phyloP scores from a whole-genome alignment of 306 rosid species.

The Cucumis sativus region DNA sequence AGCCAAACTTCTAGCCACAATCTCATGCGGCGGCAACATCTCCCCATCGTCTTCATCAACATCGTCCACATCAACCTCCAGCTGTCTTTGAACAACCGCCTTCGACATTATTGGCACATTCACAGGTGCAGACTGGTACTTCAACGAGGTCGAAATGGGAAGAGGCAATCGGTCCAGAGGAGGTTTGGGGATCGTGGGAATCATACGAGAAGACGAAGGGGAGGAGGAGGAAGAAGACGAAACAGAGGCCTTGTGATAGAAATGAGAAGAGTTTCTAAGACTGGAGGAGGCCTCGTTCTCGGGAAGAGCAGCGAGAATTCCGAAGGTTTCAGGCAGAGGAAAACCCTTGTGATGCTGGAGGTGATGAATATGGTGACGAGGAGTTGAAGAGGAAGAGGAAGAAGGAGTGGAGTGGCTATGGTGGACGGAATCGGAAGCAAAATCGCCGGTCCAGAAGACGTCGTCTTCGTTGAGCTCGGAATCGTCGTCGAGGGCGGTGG shows the following conservation, averaged over 20 bases:
- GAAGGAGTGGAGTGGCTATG: slow-evolving; percentile 16
- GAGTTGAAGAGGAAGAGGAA: slow-evolving; percentile 23
- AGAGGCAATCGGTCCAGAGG: slow-evolving; percentile 26
- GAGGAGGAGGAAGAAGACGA: slow-evolving; percentile 37
- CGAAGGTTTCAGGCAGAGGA: slow-evolving; percentile 36
- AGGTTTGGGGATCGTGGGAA: slow-evolving; percentile 46
- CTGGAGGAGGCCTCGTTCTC: slow-evolving; percentile 33
- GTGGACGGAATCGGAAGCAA: slow-evolving; percentile 24
- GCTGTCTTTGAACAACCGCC: slow-evolving; percentile 24
- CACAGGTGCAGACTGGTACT: slow-evolving; percentile 67
- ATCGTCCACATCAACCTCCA: slow-evolving; percentile 21
- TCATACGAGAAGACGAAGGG: slow-evolving; percentile 38
- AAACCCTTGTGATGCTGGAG: slow-evolving; percentile 22
- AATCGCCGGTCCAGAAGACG: slow-evolving; percentile 40
- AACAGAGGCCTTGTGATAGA: slow-evolving; percentile 38
- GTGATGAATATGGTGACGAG: slow-evolving; percentile 15
- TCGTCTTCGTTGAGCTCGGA: slow-evolving; percentile 65
- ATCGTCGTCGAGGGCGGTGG: slow-evolving; percentile 14
- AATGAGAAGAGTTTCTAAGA: slow-evolving; percentile 21
- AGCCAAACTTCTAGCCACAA: slow-evolving; percentile 35
- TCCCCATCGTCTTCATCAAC: slow-evolving; percentile 24
- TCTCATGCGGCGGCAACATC: slow-evolving; percentile 75
- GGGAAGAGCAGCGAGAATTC: slow-evolving; percentile 78
- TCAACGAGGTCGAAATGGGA: slow-evolving; percentile 19
- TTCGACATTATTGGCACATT: slow-evolving; percentile 43